phyloP scores from a whole-genome alignment of 306 rosid genomes.

The Macrotyloma uniflorum region DNA sequence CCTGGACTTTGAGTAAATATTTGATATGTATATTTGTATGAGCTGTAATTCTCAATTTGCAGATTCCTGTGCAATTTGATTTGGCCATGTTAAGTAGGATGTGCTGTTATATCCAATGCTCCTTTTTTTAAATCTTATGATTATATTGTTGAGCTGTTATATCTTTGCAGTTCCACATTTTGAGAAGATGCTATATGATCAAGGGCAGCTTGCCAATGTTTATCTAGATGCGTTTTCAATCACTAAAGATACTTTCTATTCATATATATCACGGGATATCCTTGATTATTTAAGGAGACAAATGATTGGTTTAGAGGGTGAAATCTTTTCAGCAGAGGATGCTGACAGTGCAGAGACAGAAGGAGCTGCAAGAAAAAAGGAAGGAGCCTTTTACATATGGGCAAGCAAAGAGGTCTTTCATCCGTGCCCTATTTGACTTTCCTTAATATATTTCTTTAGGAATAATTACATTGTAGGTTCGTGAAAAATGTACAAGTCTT shows the following conservation, averaged over 20 bases:
- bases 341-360: conserved; percentile 96
- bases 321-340: conserved; percentile 99
- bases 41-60: conserved; percentile 14
- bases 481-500: conserved; percentile 18
- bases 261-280: conserved; percentile 72
- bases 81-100: conserved; percentile 11
- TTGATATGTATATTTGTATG: conserved; percentile 11
- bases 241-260: conserved; percentile 73
- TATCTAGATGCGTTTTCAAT: conserved; percentile 82
- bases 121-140: conserved; percentile 31
- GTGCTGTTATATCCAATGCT: conserved; percentile 25
- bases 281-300: conserved; percentile 92
- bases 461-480: conserved; percentile 16
- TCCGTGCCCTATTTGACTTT: conserved; percentile 34
- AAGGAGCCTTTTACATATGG: conserved; percentile 96
- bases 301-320: conserved; percentile 93
- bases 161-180: conserved; percentile 91
- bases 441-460: conserved; percentile 18
- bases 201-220: conserved; percentile 85
- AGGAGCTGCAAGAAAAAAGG: conserved; percentile 74
- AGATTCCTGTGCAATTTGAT: conserved; percentile 8
- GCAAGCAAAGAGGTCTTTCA: conserved; percentile 70
- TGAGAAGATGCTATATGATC: conserved; percentile 98
- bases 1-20: conserved; percentile 26
- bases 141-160: conserved; percentile 32